Evolutionary conservation across 768 basidiomycete genomes (phyloP).

Genomic region (Suillus americanus): DNA sequence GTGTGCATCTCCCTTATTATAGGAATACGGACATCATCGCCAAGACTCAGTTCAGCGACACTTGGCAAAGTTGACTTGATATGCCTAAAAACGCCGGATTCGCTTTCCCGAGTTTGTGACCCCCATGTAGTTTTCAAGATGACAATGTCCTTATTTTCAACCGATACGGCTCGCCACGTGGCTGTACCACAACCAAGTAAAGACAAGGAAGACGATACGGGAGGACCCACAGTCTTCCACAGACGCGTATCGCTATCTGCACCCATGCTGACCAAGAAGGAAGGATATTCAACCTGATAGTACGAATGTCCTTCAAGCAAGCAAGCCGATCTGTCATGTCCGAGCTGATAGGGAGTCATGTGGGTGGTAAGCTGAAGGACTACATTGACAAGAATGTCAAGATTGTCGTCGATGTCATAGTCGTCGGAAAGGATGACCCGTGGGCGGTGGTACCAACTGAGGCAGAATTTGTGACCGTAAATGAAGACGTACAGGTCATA

Average conservation of each 20-base stretch:
- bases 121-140: neutral
- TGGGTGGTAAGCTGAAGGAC: neutral
- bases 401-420: neutral
- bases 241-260: no score
- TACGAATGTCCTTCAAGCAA: neutral
- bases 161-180: neutral
- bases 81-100: neutral
- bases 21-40: neutral
- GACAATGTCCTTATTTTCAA: neutral
- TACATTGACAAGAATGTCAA: neutral
- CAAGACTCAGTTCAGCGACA: neutral
- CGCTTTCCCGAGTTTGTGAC: neutral
- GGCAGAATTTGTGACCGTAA: neutral
- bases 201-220: neutral
- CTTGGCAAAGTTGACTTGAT: neutral
- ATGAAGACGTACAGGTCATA: neutral
- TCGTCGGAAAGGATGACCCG: neutral
- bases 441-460: neutral
- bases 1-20: neutral
- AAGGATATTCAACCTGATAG: neutral
- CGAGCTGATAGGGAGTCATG: neutral
- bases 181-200: neutral
- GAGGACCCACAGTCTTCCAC: neutral
- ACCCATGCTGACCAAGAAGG: neutral
- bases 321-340: neutral